Percentiles rank a stretch among this genome's conserved stretches.
Evolutionary conservation across 129 eudicot species (phyloP).

Genomic region (Flaveria brownii): DNA sequence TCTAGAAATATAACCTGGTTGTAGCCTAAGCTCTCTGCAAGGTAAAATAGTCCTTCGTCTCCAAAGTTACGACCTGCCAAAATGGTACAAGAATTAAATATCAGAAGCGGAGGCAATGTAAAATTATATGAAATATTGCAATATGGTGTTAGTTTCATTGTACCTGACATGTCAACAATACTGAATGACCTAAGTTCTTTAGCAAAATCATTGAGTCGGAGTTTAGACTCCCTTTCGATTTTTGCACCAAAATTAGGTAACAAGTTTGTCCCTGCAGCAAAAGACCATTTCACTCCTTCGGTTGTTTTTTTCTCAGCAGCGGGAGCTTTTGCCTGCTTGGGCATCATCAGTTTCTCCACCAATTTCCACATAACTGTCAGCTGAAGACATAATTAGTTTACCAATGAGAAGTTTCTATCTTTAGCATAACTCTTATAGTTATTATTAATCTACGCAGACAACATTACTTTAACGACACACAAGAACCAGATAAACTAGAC

Average conservation of each 20-base stretch:
- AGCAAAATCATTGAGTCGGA: slow-evolving; percentile 66
- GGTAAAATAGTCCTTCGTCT: slow-evolving; percentile 77
- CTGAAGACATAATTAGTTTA: slow-evolving; percentile 74
- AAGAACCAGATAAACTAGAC: not conserved
- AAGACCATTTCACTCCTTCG: slow-evolving; percentile 77
- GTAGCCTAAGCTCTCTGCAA: slow-evolving; percentile 91
- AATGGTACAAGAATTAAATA: slow-evolving; percentile 19
- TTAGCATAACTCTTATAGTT: slow-evolving; percentile 17
- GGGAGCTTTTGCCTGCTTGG: slow-evolving; percentile 55
- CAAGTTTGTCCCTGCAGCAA: slow-evolving; percentile 75
- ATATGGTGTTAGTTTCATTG: slow-evolving; percentile 4
- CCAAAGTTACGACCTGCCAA: slow-evolving; percentile 86
- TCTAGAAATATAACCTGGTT: slow-evolving; percentile 56
- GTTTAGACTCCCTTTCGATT: slow-evolving; percentile 65
- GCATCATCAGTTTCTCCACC: slow-evolving; percentile 62
- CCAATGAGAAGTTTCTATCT: slow-evolving; percentile 38
- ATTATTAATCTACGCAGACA: not conserved
- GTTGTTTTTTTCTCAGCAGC: slow-evolving; percentile 48
- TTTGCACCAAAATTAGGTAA: slow-evolving; percentile 56
- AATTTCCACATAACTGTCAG: slow-evolving; percentile 92
- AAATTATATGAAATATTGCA: slow-evolving; percentile 3
- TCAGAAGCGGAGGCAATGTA: not conserved
- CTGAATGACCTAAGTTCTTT: slow-evolving; percentile 73
- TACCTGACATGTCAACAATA: slow-evolving; percentile 91
- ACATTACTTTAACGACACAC: slow-evolving; percentile 11